A percentile compares a stretch with the other conserved stretches of the same genome.
These are phyloP conservation scores for Diaporthe sp. DNA, from an alignment of 2,329 filamentous ascomycete species.

Conservation along the genomic window DNA sequence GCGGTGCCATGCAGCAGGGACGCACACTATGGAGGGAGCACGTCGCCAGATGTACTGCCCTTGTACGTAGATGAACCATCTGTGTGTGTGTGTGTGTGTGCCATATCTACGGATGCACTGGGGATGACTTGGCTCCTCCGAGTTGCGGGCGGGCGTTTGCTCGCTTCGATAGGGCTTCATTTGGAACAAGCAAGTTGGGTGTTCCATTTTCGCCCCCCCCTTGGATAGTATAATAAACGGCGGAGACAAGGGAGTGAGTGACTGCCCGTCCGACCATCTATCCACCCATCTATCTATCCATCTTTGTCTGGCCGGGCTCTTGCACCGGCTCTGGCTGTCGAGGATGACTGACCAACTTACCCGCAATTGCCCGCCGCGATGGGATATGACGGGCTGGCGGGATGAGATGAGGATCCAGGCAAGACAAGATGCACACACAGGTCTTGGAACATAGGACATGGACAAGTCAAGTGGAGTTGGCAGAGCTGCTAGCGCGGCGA, in stretches of 20 bases:
- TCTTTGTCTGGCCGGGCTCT: background rate
- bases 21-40: background rate
- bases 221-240: background rate
- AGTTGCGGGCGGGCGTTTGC: background rate
- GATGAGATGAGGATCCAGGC: background rate
- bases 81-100: background rate
- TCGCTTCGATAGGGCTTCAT: background rate
- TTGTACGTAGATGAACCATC: background rate
- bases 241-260: background rate
- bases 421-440: constrained; percentile 27
- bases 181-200: constrained; percentile 1
- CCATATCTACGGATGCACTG: background rate
- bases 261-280: background rate
- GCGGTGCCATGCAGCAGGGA: background rate
- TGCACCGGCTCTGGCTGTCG: background rate
- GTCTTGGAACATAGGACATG: constrained; percentile 11
- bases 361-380: background rate
- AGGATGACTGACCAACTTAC: background rate
- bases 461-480: constrained; percentile 30
- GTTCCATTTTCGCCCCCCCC: background rate
- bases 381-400: background rate
- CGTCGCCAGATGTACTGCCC: background rate
- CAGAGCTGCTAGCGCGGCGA: background rate
- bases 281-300: background rate
- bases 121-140: background rate